phyloP scores from a whole-genome alignment of 495 filamentous ascomycete species.

The Lasiosphaeria miniovina region DNA sequence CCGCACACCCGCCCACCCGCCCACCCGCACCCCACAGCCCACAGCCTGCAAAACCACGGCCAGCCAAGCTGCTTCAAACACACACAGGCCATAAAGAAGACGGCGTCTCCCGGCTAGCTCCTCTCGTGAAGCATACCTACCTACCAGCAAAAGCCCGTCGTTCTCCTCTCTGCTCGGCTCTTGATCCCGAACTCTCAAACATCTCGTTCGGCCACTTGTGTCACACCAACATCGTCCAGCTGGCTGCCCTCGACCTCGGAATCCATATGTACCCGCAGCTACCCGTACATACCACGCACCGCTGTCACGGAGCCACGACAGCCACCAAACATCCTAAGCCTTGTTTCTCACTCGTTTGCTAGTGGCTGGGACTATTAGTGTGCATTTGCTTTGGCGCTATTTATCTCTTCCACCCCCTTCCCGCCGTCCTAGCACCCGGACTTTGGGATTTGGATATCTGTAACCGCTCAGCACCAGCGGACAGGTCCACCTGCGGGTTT shows the following conservation, averaged over 20 bases:
- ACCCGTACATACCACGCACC: background rate
- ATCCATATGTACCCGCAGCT: slow-evolving; percentile 16
- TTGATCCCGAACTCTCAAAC: no score
- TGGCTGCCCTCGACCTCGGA: background rate
- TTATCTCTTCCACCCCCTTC: slow-evolving; percentile 3
- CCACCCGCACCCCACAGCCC: background rate
- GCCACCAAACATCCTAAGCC: background rate
- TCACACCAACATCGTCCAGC: background rate
- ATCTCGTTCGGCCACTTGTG: no score
- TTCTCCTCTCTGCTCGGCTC: no score
- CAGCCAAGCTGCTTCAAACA: slow-evolving; percentile 1
- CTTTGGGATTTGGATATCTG: slow-evolving; percentile 24
- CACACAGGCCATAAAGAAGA: slow-evolving; percentile 3
- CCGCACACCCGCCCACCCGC: slow-evolving; percentile 3
- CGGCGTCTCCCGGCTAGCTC: background rate
- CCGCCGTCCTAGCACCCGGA: slow-evolving; percentile 25
- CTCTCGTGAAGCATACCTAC: background rate
- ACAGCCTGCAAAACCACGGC: background rate
- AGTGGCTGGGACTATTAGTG: slow-evolving; percentile 9
- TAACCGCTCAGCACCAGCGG: slow-evolving; percentile 19
- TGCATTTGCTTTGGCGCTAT: slow-evolving; percentile 5
- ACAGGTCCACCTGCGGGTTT: slow-evolving; percentile 11
- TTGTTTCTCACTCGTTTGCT: background rate
- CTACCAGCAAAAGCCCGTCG: no score
- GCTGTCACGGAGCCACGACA: background rate